These are phyloP conservation scores for Artemisia annua DNA, from an alignment of 129 eudicot genomes.

Conservation along the genomic window DNA sequence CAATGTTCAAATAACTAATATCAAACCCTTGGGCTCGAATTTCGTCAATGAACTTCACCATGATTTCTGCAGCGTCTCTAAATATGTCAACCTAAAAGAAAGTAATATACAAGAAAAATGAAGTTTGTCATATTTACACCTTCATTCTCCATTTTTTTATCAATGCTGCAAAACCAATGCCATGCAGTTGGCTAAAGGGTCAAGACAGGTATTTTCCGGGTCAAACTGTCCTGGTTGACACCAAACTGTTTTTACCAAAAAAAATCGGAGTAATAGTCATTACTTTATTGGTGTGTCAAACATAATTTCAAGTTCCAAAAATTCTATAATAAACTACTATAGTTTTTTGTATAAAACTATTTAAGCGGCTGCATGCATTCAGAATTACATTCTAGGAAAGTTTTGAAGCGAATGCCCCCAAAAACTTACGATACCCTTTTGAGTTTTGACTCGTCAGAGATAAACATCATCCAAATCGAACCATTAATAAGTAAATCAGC, in stretches of 20 bases:
- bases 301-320: too few species aligned
- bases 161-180: too few species aligned
- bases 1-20: conserved; percentile 80
- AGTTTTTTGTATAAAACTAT: neutral
- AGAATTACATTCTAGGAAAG: neutral
- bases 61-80: conserved; percentile 83
- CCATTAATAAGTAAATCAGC: neutral
- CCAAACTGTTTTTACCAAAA: too few species aligned
- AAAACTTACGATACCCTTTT: neutral
- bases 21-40: conserved; percentile 89
- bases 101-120: neutral
- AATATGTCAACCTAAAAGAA: conserved; percentile 74
- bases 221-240: too few species aligned
- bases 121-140: neutral
- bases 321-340: neutral
- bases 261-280: too few species aligned
- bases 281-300: too few species aligned
- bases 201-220: too few species aligned
- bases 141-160: too few species aligned
- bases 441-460: neutral
- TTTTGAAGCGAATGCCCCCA: too few species aligned
- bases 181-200: too few species aligned
- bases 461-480: neutral
- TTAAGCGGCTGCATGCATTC: neutral
- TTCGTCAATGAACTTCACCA: conserved; percentile 86